Evolutionary conservation across 2,329 filamentous ascomycete species (phyloP).

Genomic region (Clarireedia sp.): DNA sequence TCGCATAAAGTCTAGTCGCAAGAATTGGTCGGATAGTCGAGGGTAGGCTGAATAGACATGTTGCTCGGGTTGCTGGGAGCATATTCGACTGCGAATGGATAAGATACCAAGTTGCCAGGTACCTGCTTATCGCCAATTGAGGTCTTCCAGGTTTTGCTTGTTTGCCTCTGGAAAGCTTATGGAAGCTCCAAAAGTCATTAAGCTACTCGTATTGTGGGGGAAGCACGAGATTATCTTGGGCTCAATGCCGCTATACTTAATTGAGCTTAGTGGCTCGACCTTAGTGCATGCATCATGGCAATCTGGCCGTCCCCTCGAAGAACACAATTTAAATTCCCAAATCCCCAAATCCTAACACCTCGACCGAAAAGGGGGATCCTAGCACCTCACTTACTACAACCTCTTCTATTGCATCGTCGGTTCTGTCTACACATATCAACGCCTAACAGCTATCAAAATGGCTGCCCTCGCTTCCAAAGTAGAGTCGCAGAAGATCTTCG

Average conservation of each 20-base stretch:
- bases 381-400: not conserved
- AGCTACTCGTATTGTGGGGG: constrained; percentile 3
- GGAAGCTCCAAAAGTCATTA: too few relatives aligned
- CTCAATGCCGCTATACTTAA: not conserved
- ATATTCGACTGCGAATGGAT: not conserved
- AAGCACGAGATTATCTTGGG: not conserved
- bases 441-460: constrained; percentile 38
- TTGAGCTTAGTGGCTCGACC: not conserved
- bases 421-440: too few relatives aligned
- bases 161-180: too few relatives aligned
- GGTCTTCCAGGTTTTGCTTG: too few relatives aligned
- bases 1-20: constrained; percentile 48
- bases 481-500: constrained; percentile 94
- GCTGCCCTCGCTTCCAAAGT: constrained; percentile 72
- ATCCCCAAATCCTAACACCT: constrained; percentile 3
- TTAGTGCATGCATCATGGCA: constrained; percentile 15
- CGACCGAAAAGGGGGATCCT: constrained; percentile 12
- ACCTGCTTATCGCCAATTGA: too few relatives aligned
- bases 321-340: constrained; percentile 5
- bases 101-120: too few relatives aligned
- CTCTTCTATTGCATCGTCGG: not conserved
- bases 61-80: constrained; percentile 11
- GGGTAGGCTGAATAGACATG: constrained; percentile 31
- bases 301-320: constrained; percentile 22
- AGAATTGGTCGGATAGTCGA: constrained; percentile 33